Percentiles rank a stretch among this genome's conserved stretches.
These are phyloP conservation scores for Hyphopichia burtonii DNA, from an alignment of 1,139 yeast genomes.

Conservation along the genomic window DNA sequence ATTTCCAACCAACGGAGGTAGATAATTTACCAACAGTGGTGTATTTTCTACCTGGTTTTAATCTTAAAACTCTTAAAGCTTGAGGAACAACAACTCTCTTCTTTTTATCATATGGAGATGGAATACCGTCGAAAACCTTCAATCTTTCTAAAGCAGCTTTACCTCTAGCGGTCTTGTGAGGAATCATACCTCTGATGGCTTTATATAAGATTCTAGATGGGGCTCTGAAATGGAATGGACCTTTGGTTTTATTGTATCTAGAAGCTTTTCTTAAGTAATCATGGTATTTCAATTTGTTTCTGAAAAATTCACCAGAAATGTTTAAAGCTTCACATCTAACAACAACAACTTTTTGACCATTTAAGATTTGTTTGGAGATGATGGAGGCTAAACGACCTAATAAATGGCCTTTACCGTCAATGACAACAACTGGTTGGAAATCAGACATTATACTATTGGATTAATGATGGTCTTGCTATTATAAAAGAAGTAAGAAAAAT, in stretches of 20 bases:
- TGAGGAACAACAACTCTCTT: conserved; percentile 99
- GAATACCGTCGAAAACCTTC: conserved; percentile 99
- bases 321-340: conserved; percentile 98
- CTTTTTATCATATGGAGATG: conserved; percentile 99
- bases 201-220: conserved; percentile 99
- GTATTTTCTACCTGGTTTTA: conserved; percentile 99
- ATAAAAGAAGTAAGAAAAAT: not conserved
- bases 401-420: conserved; percentile 99
- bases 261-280: conserved; percentile 99
- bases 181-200: conserved; percentile 99
- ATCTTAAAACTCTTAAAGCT: conserved; percentile 98
- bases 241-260: conserved; percentile 97
- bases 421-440: conserved; percentile 95
- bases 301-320: conserved; percentile 99
- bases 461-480: not conserved
- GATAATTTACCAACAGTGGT: conserved; percentile 97
- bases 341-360: conserved; percentile 97
- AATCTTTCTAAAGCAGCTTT: conserved; percentile 99
- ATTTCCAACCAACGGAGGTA: conserved; percentile 98
- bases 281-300: conserved; percentile 99
- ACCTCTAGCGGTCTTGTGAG: conserved; percentile 99
- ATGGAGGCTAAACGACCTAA: conserved; percentile 99
- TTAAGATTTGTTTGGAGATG: conserved; percentile 96
- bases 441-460: conserved; percentile 57
- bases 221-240: conserved; percentile 99